Base-by-base conservation (phyloP, 805 yeast genomes). In the Clavispora phyllophila region DNA sequence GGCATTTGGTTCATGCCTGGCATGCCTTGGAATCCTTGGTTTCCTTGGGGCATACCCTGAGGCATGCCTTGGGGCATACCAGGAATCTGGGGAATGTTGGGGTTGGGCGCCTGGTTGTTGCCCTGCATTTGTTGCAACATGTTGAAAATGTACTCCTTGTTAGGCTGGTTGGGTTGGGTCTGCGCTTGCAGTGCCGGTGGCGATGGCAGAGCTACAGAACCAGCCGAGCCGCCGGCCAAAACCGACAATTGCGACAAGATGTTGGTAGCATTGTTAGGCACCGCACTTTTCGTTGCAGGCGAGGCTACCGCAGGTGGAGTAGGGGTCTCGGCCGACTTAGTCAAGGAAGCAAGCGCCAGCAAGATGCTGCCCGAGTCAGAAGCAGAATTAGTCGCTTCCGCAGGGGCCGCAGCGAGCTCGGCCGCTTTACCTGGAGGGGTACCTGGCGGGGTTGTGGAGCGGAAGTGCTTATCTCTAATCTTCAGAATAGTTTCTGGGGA, bases 401-500 rank as follows among this genome's bases (percentile, higher is more conserved):
- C 27, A 1, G 45, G 35, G 4, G 40, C 40, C 7, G 36, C 28
- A 12, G 52, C 48, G 18, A 27, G 41, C 23, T 24, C 36, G 7
- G 39, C 29, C 17, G 43, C 37, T 33, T 42, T 48, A 12, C 32
- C 28, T 32, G 85, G 85, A 13, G 85, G 76, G 12, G 73, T 54
- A 22, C 79, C 84, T 2, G 84, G 84, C 29, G 93, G 91, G 4
- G 95, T 83, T 9, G 81, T 75, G 13, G 88, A 68, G 39, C 64
- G 66, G 55, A 83, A 84, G 60, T 77, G 77, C 56, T 76, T 81
- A 10, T 70, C 62, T 58, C 82, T 77, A 45, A 87, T 74, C 15
- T 73, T 59, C 36, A 72, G 63, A 42, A 93, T 68, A 25, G 73
- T 66, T 32, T 72, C 70, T 34, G 77, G 75, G 42, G 72, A 71